Percentiles rank a stretch among this genome's conserved stretches.
Evolutionary conservation across 2,329 filamentous ascomycete genomes (phyloP).

Genomic region (Raffaelea albimanens): DNA sequence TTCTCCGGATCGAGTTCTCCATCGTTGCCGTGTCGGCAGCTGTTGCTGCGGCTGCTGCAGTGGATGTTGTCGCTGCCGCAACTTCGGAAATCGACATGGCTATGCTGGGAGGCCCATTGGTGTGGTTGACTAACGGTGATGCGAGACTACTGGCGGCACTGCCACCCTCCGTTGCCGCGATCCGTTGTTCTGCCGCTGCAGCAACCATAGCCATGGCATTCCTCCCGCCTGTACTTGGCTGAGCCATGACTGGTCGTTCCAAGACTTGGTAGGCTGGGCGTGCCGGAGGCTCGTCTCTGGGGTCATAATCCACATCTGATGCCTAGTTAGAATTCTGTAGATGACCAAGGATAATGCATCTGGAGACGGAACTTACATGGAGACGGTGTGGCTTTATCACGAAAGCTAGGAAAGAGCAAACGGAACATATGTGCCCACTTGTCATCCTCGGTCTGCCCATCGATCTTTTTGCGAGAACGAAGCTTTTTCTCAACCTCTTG

Average conservation of each 20-base stretch:
- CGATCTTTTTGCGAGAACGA: constrained; percentile 22
- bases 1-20: constrained; percentile 1
- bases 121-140: no score
- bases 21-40: not conserved
- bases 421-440: constrained; percentile 28
- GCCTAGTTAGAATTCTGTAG: no score
- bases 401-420: constrained; percentile 24
- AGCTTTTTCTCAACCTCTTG: constrained; percentile 24
- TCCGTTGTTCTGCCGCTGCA: constrained; percentile 4
- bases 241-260: not conserved
- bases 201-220: constrained; percentile 3
- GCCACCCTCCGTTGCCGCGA: not conserved
- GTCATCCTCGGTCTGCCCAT: constrained; percentile 21
- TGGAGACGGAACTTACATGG: constrained; percentile 21
- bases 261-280: not conserved
- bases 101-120: no score
- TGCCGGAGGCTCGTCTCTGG: not conserved
- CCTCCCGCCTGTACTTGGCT: not conserved
- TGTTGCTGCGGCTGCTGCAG: not conserved
- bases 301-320: constrained; percentile 9
- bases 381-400: constrained; percentile 19
- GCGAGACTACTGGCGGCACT: not conserved
- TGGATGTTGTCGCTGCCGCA: not conserved
- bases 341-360: no score
- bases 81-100: not conserved